Conservation (phyloP, 1,284 basidiomycete species). For the Tylopilus sp. region DNA sequence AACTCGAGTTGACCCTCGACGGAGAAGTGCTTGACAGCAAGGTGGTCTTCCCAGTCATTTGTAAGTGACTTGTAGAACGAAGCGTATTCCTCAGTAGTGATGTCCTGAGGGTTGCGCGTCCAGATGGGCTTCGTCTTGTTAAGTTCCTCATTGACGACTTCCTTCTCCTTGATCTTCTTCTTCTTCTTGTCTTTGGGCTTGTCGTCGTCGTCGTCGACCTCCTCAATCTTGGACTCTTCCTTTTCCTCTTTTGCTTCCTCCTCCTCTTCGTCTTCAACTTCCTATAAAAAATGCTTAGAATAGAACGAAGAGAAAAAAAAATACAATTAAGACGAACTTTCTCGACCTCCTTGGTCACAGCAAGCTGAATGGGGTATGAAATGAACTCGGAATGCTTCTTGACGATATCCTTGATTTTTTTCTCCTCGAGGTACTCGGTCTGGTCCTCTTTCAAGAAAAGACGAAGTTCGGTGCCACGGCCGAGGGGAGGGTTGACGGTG, state of each 20-base stretch:
- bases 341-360: slow-evolving; percentile 98
- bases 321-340: slow-evolving; percentile 52
- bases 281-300: slow-evolving; percentile 41
- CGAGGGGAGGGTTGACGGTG: slow-evolving; percentile 83
- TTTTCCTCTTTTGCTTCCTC: slow-evolving; percentile 53
- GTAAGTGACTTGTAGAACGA: slow-evolving; percentile 99
- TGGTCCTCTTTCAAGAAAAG: slow-evolving; percentile 99
- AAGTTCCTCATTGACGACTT: slow-evolving; percentile 92
- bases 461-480: slow-evolving; percentile 93
- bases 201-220: slow-evolving; percentile 78
- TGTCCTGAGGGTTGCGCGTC: slow-evolving; percentile 96
- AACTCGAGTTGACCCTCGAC: slow-evolving; percentile 99
- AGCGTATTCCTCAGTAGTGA: slow-evolving; percentile 89
- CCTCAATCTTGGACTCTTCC: slow-evolving; percentile 70
- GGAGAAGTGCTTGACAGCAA: slow-evolving; percentile 99
- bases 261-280: slow-evolving; percentile 81
- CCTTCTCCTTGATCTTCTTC: slow-evolving; percentile 93
- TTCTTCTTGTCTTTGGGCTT: slow-evolving; percentile 93
- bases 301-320: background rate
- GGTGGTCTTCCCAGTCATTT: slow-evolving; percentile 99
- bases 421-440: slow-evolving; percentile 98
- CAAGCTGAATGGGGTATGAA: slow-evolving; percentile 98
- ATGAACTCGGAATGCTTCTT: slow-evolving; percentile 99
- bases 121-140: slow-evolving; percentile 99
- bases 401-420: slow-evolving; percentile 98